Evolutionary conservation across 2,329 filamentous ascomycete genomes (phyloP), one percentile per base, ranked within the genome.

Genomic region (Aphanoascus verrucosus): DNA sequence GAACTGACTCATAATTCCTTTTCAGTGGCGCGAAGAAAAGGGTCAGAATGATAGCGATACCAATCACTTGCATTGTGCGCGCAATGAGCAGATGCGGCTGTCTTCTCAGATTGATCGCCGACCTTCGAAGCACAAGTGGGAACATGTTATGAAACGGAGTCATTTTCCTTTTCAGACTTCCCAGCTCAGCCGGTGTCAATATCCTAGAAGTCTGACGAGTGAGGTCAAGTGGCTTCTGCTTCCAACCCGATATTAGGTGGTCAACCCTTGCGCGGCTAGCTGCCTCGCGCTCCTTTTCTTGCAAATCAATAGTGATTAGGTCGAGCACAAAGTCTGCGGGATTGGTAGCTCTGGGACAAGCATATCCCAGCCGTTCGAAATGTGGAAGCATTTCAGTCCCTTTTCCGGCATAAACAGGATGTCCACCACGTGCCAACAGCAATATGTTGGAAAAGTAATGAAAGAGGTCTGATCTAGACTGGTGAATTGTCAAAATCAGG

Each of bases 281-380:
- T 0, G 73, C 74, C 64, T 89, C 85, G 17, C 77, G 73, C 1
- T 74, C 69, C 32, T 78, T 80, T 40, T 84, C 77, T 56, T 88
- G 85, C 0, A 89, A 71, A 60, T 89, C 84, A 20, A 89, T 78
- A 0, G 85, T 89, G 49, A 90, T 86, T 48, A 88, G 74, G 60
- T 90, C 85, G 6, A 89, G 74, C 0, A 83, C 84, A 64, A 87
- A 89, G 64, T 90, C 86, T 0, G 86, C 85, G 0, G 86, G 85
- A 57, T 89, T 90, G 0, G 83, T 85, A 55, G 84, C 80, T 12
- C 74, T 72, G 0, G 84, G 83, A 61, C 85, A 89, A 11, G 79
- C 71, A 57, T 81, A 79, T 0, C 84, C 83, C 17, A 82, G 70
- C 0, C 63, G 64, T 0, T 70, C 67, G 55, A 89, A 85, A 63